Evolutionary conservation across 1,284 basidiomycete genomes (phyloP).

Genomic region (Rhodotorula sp.): DNA sequence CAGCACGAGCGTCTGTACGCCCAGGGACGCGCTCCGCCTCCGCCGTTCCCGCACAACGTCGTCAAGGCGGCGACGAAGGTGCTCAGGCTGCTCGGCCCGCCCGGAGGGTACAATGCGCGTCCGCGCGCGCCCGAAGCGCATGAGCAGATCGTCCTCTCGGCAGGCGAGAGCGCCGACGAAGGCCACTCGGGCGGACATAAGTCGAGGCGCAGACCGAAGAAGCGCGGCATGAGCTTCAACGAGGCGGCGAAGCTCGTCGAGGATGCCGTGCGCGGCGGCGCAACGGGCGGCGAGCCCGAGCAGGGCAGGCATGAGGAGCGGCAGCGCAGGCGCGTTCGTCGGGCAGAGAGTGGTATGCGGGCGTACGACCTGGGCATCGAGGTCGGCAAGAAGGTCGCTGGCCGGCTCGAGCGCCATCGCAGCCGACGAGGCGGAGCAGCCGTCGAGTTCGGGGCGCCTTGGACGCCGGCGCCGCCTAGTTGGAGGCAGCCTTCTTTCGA

Average conservation of each 20-base stretch:
- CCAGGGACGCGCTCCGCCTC: slow-evolving; percentile 30
- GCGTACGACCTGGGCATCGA: slow-evolving; percentile 21
- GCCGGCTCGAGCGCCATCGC: slow-evolving; percentile 11
- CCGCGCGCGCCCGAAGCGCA: background rate
- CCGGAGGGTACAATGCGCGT: slow-evolving; percentile 17
- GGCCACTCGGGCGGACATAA: background rate
- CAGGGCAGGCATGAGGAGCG: background rate
- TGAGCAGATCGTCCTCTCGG: background rate
- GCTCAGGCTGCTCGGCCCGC: slow-evolving; percentile 29
- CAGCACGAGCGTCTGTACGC: slow-evolving; percentile 14
- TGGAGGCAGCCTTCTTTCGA: too few species aligned
- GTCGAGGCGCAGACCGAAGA: background rate
- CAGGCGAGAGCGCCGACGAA: background rate
- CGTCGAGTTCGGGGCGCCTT: too few species aligned
- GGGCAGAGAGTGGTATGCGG: slow-evolving; percentile 31
- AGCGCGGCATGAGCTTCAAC: background rate
- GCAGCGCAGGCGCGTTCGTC: slow-evolving; percentile 13
- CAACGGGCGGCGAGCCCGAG: background rate
- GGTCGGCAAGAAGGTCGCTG: slow-evolving; percentile 13
- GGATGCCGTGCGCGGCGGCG: background rate
- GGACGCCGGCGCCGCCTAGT: too few species aligned
- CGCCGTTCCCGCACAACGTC: slow-evolving; percentile 28
- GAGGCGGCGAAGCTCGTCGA: slow-evolving; percentile 8
- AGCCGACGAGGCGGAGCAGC: background rate
- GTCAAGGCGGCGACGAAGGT: slow-evolving; percentile 20